phyloP scores from a whole-genome alignment of 2,329 filamentous ascomycete species.

The Alternaria arborescens region DNA sequence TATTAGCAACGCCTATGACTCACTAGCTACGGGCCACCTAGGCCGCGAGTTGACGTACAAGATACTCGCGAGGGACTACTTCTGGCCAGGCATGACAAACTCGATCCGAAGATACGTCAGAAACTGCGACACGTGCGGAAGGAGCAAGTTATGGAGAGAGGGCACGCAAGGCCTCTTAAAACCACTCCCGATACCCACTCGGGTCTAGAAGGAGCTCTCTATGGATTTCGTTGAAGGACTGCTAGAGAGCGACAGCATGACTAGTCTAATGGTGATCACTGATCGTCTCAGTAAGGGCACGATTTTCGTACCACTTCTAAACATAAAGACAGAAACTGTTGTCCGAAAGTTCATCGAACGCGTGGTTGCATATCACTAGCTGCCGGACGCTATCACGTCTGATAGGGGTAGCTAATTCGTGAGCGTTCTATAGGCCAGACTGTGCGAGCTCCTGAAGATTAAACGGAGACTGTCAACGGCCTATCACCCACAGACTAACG shows the following conservation, averaged over 20 bases:
- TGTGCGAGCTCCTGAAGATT: not conserved
- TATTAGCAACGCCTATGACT: no score
- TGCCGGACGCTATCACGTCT: not conserved
- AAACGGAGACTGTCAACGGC: conserved; percentile 2
- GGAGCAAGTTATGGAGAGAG: no score
- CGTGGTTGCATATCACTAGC: not conserved
- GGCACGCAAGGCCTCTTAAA: not conserved
- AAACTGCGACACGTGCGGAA: no score
- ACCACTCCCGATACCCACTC: conserved; percentile 4
- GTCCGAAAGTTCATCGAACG: not conserved
- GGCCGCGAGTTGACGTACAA: no score
- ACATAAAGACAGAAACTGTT: not conserved
- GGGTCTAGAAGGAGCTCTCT: not conserved
- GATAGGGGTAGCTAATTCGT: not conserved
- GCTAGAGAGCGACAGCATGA: not conserved
- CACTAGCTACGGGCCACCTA: no score
- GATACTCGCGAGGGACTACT: no score
- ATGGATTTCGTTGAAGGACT: conserved; percentile 6
- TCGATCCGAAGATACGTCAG: no score
- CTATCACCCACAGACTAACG: conserved; percentile 9
- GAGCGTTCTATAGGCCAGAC: not conserved
- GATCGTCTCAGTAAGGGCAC: not conserved
- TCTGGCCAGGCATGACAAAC: no score
- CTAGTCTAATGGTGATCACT: not conserved
- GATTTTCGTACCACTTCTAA: not conserved